Evolutionary conservation across 345 rosid species (phyloP).

Genomic region (Brassica rapa): DNA sequence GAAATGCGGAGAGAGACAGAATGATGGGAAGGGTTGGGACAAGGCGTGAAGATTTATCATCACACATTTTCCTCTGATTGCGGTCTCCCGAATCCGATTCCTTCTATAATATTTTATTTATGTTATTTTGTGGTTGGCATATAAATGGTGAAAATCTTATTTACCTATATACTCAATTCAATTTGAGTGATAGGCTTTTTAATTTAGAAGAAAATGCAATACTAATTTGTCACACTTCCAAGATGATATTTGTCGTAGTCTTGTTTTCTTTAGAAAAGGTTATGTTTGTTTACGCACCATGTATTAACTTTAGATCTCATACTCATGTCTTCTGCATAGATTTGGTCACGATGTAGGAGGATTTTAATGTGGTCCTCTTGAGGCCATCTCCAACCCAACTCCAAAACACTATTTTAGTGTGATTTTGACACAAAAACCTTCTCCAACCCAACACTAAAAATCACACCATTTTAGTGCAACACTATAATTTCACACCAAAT

Average conservation of each 20-base stretch:
- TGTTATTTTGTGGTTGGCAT: background rate
- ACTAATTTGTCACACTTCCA: background rate
- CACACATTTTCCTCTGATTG: slow-evolving; percentile 39
- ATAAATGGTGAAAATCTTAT: background rate
- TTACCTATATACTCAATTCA: background rate
- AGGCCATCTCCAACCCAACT: too few species aligned
- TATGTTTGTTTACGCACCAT: slow-evolving; percentile 16
- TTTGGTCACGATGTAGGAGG: slow-evolving; percentile 3
- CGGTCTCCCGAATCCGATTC: slow-evolving; percentile 26
- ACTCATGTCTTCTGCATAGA: background rate
- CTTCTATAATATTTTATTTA: background rate
- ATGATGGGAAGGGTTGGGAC: slow-evolving; percentile 38
- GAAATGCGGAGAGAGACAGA: slow-evolving; percentile 40
- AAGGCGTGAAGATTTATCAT: slow-evolving; percentile 35
- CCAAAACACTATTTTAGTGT: too few species aligned
- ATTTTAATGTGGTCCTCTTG: slow-evolving; percentile 29
- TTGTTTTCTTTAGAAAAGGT: background rate
- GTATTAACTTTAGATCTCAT: background rate
- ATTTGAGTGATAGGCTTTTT: background rate
- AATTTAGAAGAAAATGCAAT: background rate
- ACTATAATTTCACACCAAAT: too few species aligned
- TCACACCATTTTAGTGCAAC: too few species aligned
- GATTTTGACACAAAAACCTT: too few species aligned
- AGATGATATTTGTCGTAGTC: background rate
- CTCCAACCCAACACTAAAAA: too few species aligned